Base-by-base conservation (phyloP, 768 basidiomycete species). In the Baorangia bicolor region DNA sequence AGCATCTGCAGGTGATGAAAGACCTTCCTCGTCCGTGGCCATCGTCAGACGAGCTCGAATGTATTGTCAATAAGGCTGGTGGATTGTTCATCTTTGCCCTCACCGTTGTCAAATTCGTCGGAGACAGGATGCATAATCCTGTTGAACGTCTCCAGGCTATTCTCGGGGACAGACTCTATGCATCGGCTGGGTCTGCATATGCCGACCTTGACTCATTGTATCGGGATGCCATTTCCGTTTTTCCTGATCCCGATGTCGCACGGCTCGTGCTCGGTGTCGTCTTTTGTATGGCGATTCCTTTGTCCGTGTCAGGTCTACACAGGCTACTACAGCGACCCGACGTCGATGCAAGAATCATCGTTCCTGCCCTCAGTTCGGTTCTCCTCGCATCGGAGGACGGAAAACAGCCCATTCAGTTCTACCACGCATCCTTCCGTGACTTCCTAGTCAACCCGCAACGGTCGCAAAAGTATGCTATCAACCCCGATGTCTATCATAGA, bases 71-170 rank as follows among this genome's bases (percentile, higher is more conserved):
- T 23, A 63, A 61, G 28, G 53, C 68, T 7, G 62, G 51, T 1
- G 66, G 70, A 18, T 46, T 70, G 23, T 73, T 73, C 39, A 64
- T 70, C 7, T 69, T 69, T 28, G 69, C 69, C 1, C 55, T 64
- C 10, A 70, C 69, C 0, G 64, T 70, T 20, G 57, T 66, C 48
- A 68, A 66, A 33, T 71, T 66, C n/a, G 54, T 68, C 0, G 63
- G 61, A 28, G 57, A 52, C 23, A 53, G 39, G 33, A 58, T 57
- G 16, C 63, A 59, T 25, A 43, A 59, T 41, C 63, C 63, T 2
- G 27, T 44, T 9, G 21, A 44, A 11, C 60, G 64, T 25, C 43
- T 65, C 5, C 55, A 65, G 30, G 56, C 39, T 18, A 57, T 62
- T 23, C 28, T 59, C 4, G 60, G 50, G 35, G 64, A 63, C 23